A percentile compares a stretch with the other conserved stretches of the same genome.
phyloP scores from a whole-genome alignment of 2,329 filamentous ascomycete genomes.

The Apiospora aurea region DNA sequence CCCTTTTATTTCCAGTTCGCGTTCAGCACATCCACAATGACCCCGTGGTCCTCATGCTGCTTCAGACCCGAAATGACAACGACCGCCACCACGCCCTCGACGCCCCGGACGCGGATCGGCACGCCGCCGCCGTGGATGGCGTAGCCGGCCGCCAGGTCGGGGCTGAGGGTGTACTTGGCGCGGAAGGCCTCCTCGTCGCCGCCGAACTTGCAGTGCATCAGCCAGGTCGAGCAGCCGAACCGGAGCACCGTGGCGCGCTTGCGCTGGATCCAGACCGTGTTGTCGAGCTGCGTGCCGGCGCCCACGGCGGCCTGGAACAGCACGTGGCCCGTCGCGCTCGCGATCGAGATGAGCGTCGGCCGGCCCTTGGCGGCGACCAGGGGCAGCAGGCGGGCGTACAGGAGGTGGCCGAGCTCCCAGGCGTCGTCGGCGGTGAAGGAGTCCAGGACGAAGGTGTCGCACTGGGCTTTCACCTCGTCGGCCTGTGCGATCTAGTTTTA shows the following conservation, averaged over 20 bases:
- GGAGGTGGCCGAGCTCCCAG: conserved; percentile 68
- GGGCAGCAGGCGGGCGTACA: conserved; percentile 67
- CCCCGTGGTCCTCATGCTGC: conserved; percentile 79
- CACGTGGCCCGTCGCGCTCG: conserved; percentile 60
- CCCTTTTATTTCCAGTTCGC: conserved; percentile 50
- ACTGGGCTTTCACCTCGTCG: conserved; percentile 42
- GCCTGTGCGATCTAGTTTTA: conserved; percentile 31
- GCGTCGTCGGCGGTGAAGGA: conserved; percentile 71
- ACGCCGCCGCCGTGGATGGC: conserved; percentile 82
- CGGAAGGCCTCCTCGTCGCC: conserved; percentile 71
- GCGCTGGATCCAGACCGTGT: conserved; percentile 72
- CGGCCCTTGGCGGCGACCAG: conserved; percentile 55
- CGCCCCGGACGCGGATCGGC: conserved; percentile 73
- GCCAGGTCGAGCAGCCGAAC: conserved; percentile 75
- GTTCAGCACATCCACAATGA: conserved; percentile 74
- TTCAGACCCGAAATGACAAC: conserved; percentile 79
- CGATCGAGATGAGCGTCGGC: conserved; percentile 70
- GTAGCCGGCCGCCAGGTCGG: conserved; percentile 64
- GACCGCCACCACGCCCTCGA: conserved; percentile 78
- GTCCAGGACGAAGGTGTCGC: conserved; percentile 52
- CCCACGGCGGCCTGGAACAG: conserved; percentile 76
- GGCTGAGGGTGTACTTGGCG: conserved; percentile 68
- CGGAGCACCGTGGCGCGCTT: conserved; percentile 77
- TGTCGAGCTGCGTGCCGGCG: conserved; percentile 73
- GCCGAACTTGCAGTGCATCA: conserved; percentile 71